These are phyloP conservation scores for Claviceps maximensis DNA, from an alignment of 2,329 filamentous ascomycete genomes.

Conservation along the genomic window DNA sequence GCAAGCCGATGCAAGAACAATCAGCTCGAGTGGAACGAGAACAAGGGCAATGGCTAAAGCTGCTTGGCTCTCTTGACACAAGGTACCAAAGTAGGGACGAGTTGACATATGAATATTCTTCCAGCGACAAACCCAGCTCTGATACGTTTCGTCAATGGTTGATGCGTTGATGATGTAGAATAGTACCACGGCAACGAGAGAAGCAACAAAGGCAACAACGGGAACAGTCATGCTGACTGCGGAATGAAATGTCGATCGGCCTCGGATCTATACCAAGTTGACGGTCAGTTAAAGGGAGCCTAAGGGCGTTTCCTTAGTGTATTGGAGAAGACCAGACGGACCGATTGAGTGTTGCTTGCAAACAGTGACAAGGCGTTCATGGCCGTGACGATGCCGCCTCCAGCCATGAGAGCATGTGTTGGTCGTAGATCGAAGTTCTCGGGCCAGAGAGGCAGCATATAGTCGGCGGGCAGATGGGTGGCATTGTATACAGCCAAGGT, in stretches of 20 bases:
- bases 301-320: neutral
- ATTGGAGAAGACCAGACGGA: conserved; percentile 15
- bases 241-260: conserved; percentile 9
- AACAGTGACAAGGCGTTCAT: conserved; percentile 34
- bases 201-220: conserved; percentile 19
- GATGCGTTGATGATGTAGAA: conserved; percentile 46
- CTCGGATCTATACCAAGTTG: conserved; percentile 8
- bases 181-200: conserved; percentile 40
- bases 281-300: neutral
- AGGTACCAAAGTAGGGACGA: conserved; percentile 39
- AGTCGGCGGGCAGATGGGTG: conserved; percentile 35
- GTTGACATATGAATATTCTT: conserved; percentile 34
- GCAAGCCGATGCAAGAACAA: conserved; percentile 32
- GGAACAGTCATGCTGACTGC: conserved; percentile 16
- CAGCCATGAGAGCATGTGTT: conserved; percentile 39
- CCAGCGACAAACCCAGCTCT: conserved; percentile 54
- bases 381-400: conserved; percentile 35
- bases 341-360: conserved; percentile 33
- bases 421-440: conserved; percentile 42
- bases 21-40: conserved; percentile 42
- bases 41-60: conserved; percentile 41
- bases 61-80: conserved; percentile 44
- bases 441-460: conserved; percentile 44
- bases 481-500: conserved; percentile 40
- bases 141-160: conserved; percentile 36